These are phyloP conservation scores for Boletales sp. DNA, from an alignment of 768 basidiomycete species.

Conservation along the genomic window DNA sequence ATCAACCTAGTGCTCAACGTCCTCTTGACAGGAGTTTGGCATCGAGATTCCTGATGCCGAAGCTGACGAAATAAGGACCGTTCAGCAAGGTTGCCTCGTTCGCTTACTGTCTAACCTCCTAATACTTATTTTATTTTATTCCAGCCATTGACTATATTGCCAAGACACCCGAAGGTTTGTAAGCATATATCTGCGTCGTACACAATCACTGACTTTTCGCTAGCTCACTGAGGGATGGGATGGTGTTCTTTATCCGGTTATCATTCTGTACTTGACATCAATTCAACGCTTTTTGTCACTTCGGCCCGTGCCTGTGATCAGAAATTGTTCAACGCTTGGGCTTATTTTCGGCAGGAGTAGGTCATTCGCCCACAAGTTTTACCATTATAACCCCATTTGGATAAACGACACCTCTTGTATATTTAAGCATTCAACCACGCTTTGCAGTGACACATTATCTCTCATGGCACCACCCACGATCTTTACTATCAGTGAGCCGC, in stretches of 20 bases:
- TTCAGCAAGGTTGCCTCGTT: slow-evolving; percentile 73
- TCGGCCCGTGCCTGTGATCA: neutral
- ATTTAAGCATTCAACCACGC: slow-evolving; percentile 4
- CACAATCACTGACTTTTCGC: slow-evolving; percentile 11
- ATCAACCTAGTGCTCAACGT: slow-evolving; percentile 1
- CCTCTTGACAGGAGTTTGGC: slow-evolving; percentile 71
- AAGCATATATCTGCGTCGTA: slow-evolving; percentile 3
- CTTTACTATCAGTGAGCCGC: slow-evolving; percentile 33
- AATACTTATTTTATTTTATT: slow-evolving; percentile 9
- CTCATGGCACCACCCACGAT: slow-evolving; percentile 15
- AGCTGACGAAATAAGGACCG: slow-evolving; percentile 90
- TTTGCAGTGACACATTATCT: neutral
- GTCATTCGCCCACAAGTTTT: slow-evolving; percentile 7
- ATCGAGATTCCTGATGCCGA: slow-evolving; percentile 98
- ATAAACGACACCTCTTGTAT: slow-evolving; percentile 2
- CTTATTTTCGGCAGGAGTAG: slow-evolving; percentile 1
- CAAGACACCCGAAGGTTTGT: slow-evolving; percentile 84
- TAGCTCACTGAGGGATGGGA: slow-evolving; percentile 44
- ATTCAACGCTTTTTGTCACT: slow-evolving; percentile 10
- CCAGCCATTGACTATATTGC: slow-evolving; percentile 92
- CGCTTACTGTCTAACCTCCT: neutral
- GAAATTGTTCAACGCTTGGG: neutral
- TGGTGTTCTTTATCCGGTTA: slow-evolving; percentile 6
- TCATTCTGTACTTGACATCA: slow-evolving; percentile 19
- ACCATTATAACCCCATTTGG: slow-evolving; percentile 7